phyloP scores from a whole-genome alignment of 805 yeast species.

The Kodamaea sagamina region DNA sequence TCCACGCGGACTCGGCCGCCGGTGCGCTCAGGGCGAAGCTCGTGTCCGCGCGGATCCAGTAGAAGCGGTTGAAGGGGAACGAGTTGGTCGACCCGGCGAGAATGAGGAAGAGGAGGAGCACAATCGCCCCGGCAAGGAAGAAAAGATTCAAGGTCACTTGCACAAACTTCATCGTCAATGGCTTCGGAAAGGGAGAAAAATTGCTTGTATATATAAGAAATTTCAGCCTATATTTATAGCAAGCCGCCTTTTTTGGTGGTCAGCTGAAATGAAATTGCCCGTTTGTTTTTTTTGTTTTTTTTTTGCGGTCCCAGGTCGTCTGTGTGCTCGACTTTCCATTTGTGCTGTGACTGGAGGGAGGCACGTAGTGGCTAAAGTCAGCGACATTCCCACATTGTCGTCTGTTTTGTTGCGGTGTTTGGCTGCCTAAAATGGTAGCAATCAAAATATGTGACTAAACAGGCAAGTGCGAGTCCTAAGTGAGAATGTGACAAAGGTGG shows the following conservation, averaged over 20 bases:
- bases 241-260: constrained; percentile 10
- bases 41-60: constrained; percentile 82
- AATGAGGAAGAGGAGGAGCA: constrained; percentile 59
- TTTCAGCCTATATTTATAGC: constrained; percentile 10
- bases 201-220: constrained; percentile 5
- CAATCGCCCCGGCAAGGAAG: constrained; percentile 47
- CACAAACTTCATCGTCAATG: constrained; percentile 9
- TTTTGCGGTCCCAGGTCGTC: neutral
- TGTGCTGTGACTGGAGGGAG: neutral
- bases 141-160: constrained; percentile 32
- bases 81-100: constrained; percentile 63
- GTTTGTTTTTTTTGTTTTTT: constrained; percentile 1
- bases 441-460: constrained; percentile 5
- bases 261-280: constrained; percentile 9
- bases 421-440: neutral
- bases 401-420: constrained; percentile 3
- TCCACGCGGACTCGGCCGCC: constrained; percentile 67
- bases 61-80: constrained; percentile 66
- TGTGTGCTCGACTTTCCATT: neutral
- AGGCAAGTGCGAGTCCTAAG: constrained; percentile 2
- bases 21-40: constrained; percentile 49
- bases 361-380: neutral
- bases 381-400: constrained; percentile 5
- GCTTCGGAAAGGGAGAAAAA: neutral
- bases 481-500: too few relatives aligned